These are phyloP conservation scores for Apiospora sp. DNA, from an alignment of 2,329 filamentous ascomycete genomes.

Conservation along the genomic window DNA sequence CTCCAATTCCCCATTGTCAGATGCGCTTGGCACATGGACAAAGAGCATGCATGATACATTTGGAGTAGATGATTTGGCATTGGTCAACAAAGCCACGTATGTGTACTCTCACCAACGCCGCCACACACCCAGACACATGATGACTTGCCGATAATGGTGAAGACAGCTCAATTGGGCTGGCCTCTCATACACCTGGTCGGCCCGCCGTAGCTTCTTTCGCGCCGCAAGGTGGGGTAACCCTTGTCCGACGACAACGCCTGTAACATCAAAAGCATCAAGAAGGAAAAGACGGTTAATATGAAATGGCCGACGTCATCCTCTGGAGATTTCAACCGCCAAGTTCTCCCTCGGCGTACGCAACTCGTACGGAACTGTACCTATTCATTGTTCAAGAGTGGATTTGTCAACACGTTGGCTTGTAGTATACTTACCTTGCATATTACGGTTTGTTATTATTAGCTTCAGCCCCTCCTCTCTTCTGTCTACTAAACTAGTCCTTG, in stretches of 20 bases:
- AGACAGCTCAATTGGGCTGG: not conserved
- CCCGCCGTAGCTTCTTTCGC: conserved; percentile 6
- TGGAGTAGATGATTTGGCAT: conserved; percentile 8
- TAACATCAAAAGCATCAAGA: conserved; percentile 10
- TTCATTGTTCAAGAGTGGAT: not conserved
- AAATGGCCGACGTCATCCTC: conserved; percentile 4
- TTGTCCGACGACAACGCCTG: conserved; percentile 9
- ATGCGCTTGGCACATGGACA: conserved; percentile 9
- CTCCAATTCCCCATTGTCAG: conserved; percentile 20
- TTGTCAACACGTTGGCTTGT: not conserved
- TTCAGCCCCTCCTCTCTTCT: conserved; percentile 11
- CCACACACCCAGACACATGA: not conserved
- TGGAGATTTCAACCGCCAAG: not conserved
- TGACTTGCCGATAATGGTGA: conserved; percentile 4
- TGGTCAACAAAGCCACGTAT: not conserved
- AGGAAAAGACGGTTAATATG: not conserved
- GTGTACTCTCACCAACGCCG: not conserved
- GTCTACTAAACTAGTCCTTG: not conserved
- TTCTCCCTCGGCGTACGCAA: not conserved
- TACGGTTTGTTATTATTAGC: conserved; percentile 15
- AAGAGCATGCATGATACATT: conserved; percentile 17
- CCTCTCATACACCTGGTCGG: not conserved
- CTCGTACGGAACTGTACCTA: not conserved
- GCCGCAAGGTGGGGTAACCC: conserved; percentile 14
- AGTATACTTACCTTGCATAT: not conserved